These are phyloP conservation scores for Penicillium desertorum DNA, from an alignment of 495 filamentous ascomycete genomes.

Conservation along the genomic window DNA sequence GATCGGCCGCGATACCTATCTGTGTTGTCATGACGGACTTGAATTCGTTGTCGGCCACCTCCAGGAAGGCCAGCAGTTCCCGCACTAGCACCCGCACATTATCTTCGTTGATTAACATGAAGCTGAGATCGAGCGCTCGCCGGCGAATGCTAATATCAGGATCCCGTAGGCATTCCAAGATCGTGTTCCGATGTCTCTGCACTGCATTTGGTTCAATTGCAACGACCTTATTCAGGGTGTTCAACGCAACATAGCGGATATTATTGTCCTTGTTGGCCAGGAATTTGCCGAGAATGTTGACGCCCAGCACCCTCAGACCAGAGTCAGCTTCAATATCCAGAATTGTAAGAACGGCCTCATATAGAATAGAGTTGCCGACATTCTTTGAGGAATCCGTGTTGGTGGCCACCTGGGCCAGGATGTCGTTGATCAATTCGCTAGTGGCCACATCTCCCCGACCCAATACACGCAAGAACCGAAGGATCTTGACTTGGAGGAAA, in stretches of 20 bases:
- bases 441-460: conserved; percentile 83
- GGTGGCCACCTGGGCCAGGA: conserved; percentile 94
- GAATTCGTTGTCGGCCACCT: conserved; percentile 97
- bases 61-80: conserved; percentile 89
- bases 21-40: conserved; percentile 96
- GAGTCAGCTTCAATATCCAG: conserved; percentile 98
- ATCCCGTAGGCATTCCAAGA: conserved; percentile 92
- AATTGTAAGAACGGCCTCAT: conserved; percentile 96
- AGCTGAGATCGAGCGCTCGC: conserved; percentile 92
- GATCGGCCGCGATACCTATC: conserved; percentile 94
- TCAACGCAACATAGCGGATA: conserved; percentile 95
- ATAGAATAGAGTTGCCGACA: conserved; percentile 95
- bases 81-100: conserved; percentile 92
- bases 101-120: conserved; percentile 94
- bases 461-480: conserved; percentile 79
- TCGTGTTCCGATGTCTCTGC: conserved; percentile 94
- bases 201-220: conserved; percentile 98
- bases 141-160: conserved; percentile 98
- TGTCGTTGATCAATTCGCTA: conserved; percentile 97
- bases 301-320: conserved; percentile 86
- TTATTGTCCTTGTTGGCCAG: conserved; percentile 98
- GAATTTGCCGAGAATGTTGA: conserved; percentile 98
- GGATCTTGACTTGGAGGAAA: conserved; percentile 96
- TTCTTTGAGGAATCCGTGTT: conserved; percentile 99
- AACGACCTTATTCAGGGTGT: conserved; percentile 97